Evolutionary conservation across 495 filamentous ascomycete species (phyloP), one percentile per base, ranked within the genome.

Genomic region (Daldinia loculata): DNA sequence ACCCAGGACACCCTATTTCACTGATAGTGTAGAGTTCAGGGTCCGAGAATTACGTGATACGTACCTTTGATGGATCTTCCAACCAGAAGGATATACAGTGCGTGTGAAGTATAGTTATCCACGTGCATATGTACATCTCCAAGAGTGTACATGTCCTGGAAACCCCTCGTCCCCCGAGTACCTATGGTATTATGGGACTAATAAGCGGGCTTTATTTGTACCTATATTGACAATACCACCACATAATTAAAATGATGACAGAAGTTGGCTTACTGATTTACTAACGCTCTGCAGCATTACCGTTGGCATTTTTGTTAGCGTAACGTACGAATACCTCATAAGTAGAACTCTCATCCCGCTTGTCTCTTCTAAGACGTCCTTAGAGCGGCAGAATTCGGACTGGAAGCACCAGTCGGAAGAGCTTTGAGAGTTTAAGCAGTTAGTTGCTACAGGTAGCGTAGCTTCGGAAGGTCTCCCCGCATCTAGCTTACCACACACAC

Each of bases 381-480:
- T 32, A 32, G n/a, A 30, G 19, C 41, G 58, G 26, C 19, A 38
- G 53, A 58, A 36, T n/a, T 43, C 34, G 32, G 52, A 36, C 53
- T 48, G 24, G 55, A 53, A 6, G 43, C 59, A 48, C 32, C 60
- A 64, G 60, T 63, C 50, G 56, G 61, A 43, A 53, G 32, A 30
- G 17, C 36, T 68, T 59, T 62, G 14, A n/a, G n/a, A 51, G 30
- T 41, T 57, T 38, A 39, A 39, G 32, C 30, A 63, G 27, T 50
- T 56, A 50, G 51, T 61, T 65, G 60, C 67, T 29, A 56, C 48
- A 39, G 32, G 52, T 59, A 41, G 61, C 29, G 50, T 62, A 4
- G 32, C 51, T 24, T 41, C 51, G 68, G 68, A 71, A 66, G 29
- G 41, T 26, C 52, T 45, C 63, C 68, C 68, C 68, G 63, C 68